Evolutionary conservation across 768 basidiomycete species (phyloP), one percentile per base, ranked within the genome.

Genomic region (Kwoniella mangroviensis): DNA sequence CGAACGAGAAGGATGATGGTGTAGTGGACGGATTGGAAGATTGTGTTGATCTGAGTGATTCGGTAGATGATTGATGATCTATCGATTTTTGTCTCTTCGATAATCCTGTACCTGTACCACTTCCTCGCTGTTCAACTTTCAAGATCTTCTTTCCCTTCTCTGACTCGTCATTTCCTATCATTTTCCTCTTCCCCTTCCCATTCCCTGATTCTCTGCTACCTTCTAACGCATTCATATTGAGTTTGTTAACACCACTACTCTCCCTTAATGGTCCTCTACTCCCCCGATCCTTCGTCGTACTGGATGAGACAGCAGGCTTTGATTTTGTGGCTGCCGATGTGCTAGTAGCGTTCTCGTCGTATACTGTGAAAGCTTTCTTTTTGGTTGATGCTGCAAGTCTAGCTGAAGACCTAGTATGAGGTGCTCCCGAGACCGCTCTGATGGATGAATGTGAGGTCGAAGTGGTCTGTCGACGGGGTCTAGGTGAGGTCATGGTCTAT

Each of bases 401-500:
- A 63, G 68, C 68, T 41, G 45, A 41, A 64, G 68, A 63, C 53
- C 68, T 53, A 12, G 68, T 69, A 13, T 41, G 61, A 41, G 68
- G 61, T 45, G 45, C 49, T 54, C 57, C 13, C 13, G 12, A 53
- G 15, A 60, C 43, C 13, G 59, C 26, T 41, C 60, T 43, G 43
- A 61, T 34, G 34, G 60, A 43, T 60, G 34, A 6, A 34, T 65
- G 45, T 22, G 6, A 55, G 21, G 68, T 59, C 53, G 62, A 57
- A 64, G 62, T 45, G 26, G 62, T 26, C 58, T 58, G 43, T 41
- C 49, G 68, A 57, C 57, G 67, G 45, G 54, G 61, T 22, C 55
- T 63, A 28, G 68, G 68, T 28, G 68, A 28, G 51, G 55, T 57
- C 68, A 69, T 69, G 68, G 62, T 69, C 56, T 24, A 28, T 34